phyloP scores from a whole-genome alignment of 192 early-diverging fungal genomes.

The Umbelopsis sp. region DNA sequence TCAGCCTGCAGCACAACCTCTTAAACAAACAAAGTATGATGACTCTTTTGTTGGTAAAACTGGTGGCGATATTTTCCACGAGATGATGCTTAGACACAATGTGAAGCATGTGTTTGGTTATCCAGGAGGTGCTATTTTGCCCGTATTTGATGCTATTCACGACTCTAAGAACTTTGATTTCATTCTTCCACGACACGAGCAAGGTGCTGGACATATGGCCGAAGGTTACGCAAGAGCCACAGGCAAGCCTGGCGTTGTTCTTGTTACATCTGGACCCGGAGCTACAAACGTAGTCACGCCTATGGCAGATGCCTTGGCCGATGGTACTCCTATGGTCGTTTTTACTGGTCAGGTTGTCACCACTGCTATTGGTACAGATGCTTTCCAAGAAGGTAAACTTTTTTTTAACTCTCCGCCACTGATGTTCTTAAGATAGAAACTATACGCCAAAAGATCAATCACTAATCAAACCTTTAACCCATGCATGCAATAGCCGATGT shows the following conservation, averaged over 20 bases:
- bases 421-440: too few species aligned
- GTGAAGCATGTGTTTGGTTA: slow-evolving; percentile 98
- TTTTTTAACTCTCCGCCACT: neutral
- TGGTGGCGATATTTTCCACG: slow-evolving; percentile 98
- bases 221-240: slow-evolving; percentile 95
- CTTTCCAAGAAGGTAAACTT: slow-evolving; percentile 85
- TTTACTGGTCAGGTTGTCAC: slow-evolving; percentile 95
- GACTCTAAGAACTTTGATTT: slow-evolving; percentile 95
- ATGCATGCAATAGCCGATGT: slow-evolving; percentile 71
- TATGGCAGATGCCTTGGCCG: slow-evolving; percentile 94
- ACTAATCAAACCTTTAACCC: neutral
- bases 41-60: slow-evolving; percentile 92
- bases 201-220: slow-evolving; percentile 99
- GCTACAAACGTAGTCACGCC: slow-evolving; percentile 98
- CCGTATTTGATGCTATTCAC: slow-evolving; percentile 98
- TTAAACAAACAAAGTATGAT: slow-evolving; percentile 56
- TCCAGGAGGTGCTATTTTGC: slow-evolving; percentile 97
- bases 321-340: slow-evolving; percentile 95
- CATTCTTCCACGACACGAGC: slow-evolving; percentile 95
- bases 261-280: slow-evolving; percentile 94
- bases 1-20: neutral
- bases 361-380: slow-evolving; percentile 89
- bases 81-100: slow-evolving; percentile 95
- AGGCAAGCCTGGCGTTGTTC: slow-evolving; percentile 76
- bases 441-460: neutral